Base-by-base conservation (phyloP, 1,284 basidiomycete genomes). In the Serendipita sp. region DNA sequence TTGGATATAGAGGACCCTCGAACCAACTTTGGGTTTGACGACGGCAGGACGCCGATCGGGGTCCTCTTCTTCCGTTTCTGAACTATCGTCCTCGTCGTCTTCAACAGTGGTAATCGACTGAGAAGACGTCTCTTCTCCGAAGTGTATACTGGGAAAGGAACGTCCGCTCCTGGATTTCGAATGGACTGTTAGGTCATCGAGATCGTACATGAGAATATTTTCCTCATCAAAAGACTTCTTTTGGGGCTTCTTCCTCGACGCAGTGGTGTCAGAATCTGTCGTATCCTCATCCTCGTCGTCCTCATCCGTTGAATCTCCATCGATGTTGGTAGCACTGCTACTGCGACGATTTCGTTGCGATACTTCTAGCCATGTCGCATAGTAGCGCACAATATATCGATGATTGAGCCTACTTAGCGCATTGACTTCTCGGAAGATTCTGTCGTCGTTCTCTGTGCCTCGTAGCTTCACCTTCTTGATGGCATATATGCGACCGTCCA, bases 401-500 rank as follows among this genome's bases (percentile, higher is more conserved):
- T 97, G 93, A 58, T 87, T 89, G 22, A 96, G 81, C 43, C 88
- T 79, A 66, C 90, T 93, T 17, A 97, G 76, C 0, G 91, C 89
- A 67, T 91, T 91, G 61, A 97, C 92, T 73, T 97, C 93, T 8
- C 94, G 82, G 70, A 93, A 88, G 63, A 96, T 93, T 72, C 88
- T 91, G 62, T 81, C 83, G 70, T 94, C 91, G 65, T 85, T 88
- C 66, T 91, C 87, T 49, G 80, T 79, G 0, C 85, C 85, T 60
- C 85, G 83, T 15, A 97, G 78, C 63, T 85, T 85, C 69, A 98
- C 85, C 74, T 96, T 95, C 77, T 98, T 96, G 67, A 90, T 82
- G 2, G 90, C 87, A 68, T 88, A 88, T 62, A 85, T 84, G 35
- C 82, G 76, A 35, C 72, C 78, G 71, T 90, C 87, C 38, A 89